Evolutionary conservation across 108 stramenopile species (phyloP), one percentile per base, ranked within the genome.

Genomic region (Skeletonema costatum): DNA sequence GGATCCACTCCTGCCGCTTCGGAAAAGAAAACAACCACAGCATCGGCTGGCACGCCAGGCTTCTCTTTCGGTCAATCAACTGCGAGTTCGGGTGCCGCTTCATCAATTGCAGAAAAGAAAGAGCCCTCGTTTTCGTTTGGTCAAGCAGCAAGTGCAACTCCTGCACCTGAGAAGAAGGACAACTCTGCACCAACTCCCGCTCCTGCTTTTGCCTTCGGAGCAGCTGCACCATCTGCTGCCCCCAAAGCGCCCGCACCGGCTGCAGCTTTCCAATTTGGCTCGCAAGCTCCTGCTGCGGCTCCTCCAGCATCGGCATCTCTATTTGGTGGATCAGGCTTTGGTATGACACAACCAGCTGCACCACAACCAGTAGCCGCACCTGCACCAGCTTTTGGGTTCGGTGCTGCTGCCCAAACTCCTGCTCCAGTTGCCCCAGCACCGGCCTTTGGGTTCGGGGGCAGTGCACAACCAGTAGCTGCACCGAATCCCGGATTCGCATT

Each of bases 321-420:
- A 21, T 56, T 56, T 25, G 53, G 53, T 25, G 53, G 53, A 56
- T n/a, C 21, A 7, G 53, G 53, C 2, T 56, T 56, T 25, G 53
- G 53, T 4, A 25, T 25, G 25, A 8, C 19, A 56, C 53, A 56
- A 25, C 7, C 53, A 29, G 53, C 50, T 51, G 16, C 14, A 14
- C 60, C 60, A 17, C 36, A 32, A 36, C 62, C 62, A 36, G 25
- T 25, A 25, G 62, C 63, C 32, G 63, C 32, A 1, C 9, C 63
- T 11, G 63, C 35, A n/a, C 33, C 63, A 39, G 17, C 63, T 29
- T 64, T 64, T 64, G 33, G 9, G 36, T 51, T 64, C 50, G 32
- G 73, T 64, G 21, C 73, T 36, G n/a, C 73, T 59, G 31, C 44
- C 36, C 19, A 77, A 77, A 30, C 87, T 59, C 25, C 81, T 41